Percentiles rank a stretch among this genome's conserved stretches.
Evolutionary conservation across 2,329 filamentous ascomycete species (phyloP).

Genomic region (Fusarium brevicatenulatum): DNA sequence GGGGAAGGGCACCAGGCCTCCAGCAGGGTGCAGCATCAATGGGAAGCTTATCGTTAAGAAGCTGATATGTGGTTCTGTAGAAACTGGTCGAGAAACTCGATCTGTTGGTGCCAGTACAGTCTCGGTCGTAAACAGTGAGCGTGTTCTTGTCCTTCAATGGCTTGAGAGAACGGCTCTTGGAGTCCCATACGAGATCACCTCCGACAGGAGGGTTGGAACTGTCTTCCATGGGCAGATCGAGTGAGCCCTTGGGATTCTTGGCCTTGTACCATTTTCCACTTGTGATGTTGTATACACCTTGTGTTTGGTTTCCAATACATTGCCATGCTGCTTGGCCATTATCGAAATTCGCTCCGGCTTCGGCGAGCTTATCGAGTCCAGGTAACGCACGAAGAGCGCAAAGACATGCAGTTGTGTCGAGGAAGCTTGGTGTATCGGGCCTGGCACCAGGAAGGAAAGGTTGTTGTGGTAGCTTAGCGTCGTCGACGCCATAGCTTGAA

Average conservation of each 20-base stretch:
- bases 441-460: conserved; percentile 50
- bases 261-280: conserved; percentile 56
- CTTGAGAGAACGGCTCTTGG: conserved; percentile 39
- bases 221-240: conserved; percentile 48
- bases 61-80: conserved; percentile 48
- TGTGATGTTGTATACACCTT: conserved; percentile 50
- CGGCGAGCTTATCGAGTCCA: conserved; percentile 1
- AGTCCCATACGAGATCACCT: conserved; percentile 46
- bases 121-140: conserved; percentile 51
- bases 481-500: conserved; percentile 27
- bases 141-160: conserved; percentile 34
- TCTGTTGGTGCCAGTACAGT: conserved; percentile 55
- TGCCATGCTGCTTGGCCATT: conserved; percentile 50
- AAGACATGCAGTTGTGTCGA: conserved; percentile 53
- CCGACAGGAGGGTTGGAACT: conserved; percentile 50
- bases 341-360: conserved; percentile 10
- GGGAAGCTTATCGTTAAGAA: conserved; percentile 43
- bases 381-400: conserved; percentile 49
- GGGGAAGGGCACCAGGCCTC: conserved; percentile 51
- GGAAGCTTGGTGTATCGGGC: conserved; percentile 50
- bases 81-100: conserved; percentile 55
- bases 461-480: conserved; percentile 48
- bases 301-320: conserved; percentile 57
- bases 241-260: conserved; percentile 37
- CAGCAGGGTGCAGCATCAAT: conserved; percentile 54